These are phyloP conservation scores for Anthracocystis walkeri DNA, from an alignment of 1,284 basidiomycete species.

Conservation along the genomic window DNA sequence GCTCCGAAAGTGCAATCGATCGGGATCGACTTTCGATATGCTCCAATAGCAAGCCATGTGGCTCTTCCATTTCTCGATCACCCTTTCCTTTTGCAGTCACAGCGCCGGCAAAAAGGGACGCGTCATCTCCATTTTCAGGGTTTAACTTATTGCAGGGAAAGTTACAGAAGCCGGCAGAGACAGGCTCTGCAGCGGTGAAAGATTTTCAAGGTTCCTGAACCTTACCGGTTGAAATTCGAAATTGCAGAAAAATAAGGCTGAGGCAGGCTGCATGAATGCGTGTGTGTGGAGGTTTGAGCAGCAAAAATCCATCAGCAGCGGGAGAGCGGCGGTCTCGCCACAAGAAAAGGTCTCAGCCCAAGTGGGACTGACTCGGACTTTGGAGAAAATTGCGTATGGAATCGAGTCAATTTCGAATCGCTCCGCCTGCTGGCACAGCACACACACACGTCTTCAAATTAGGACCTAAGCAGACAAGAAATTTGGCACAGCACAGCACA, in stretches of 20 bases:
- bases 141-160: background rate
- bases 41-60: constrained; percentile 1
- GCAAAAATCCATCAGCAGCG: background rate
- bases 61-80: constrained; percentile 4
- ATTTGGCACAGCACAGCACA: background rate
- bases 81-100: background rate
- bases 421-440: constrained; percentile 5
- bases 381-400: constrained; percentile 6
- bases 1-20: background rate
- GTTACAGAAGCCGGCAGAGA: background rate
- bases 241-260: background rate
- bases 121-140: constrained; percentile 7
- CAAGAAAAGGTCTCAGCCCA: constrained; percentile 4
- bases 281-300: constrained; percentile 13
- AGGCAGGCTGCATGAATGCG: background rate
- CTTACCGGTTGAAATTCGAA: background rate
- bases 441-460: background rate
- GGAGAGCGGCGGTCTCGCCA: constrained; percentile 15
- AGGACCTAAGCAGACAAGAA: constrained; percentile 8
- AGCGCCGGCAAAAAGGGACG: constrained; percentile 6
- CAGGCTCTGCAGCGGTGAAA: background rate
- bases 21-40: constrained; percentile 2
- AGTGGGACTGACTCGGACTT: constrained; percentile 4
- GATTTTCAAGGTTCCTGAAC: constrained; percentile 2
- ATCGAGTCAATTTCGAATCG: constrained; percentile 22